These are phyloP conservation scores for Hirsutella thompsonii DNA, from an alignment of 2,329 filamentous ascomycete species.

Conservation along the genomic window DNA sequence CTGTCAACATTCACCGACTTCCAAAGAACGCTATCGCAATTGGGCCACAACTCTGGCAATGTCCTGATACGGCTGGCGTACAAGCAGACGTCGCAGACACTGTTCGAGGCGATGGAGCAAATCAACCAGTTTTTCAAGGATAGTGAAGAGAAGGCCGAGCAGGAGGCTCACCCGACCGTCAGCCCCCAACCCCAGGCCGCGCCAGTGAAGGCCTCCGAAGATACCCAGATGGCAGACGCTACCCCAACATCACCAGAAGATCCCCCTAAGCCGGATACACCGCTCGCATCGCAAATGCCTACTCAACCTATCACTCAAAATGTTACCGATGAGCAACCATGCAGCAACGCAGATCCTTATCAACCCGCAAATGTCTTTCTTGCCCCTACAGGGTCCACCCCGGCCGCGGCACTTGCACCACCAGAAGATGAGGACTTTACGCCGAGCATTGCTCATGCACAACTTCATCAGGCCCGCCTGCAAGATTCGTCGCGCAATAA, in stretches of 20 bases:
- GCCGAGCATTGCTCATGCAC: slow-evolving; percentile 63
- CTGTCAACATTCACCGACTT: slow-evolving; percentile 66
- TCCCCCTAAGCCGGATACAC: not conserved
- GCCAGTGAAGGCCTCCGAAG: slow-evolving; percentile 5
- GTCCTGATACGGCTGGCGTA: slow-evolving; percentile 69
- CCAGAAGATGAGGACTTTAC: slow-evolving; percentile 65
- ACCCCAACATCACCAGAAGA: not conserved
- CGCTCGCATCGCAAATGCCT: not conserved
- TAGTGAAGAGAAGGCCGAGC: slow-evolving; percentile 16
- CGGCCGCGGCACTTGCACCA: slow-evolving; percentile 55
- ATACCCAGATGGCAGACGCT: slow-evolving; percentile 12
- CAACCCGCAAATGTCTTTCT: slow-evolving; percentile 59
- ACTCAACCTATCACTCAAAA: slow-evolving; percentile 5
- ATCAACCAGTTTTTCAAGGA: slow-evolving; percentile 65
- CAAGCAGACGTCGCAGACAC: slow-evolving; percentile 58
- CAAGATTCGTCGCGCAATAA: slow-evolving; percentile 53
- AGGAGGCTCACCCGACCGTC: slow-evolving; percentile 1
- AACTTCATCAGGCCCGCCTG: slow-evolving; percentile 58
- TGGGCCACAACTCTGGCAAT: slow-evolving; percentile 78
- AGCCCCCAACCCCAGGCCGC: slow-evolving; percentile 5
- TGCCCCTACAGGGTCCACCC: slow-evolving; percentile 61
- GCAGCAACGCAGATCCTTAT: slow-evolving; percentile 19
- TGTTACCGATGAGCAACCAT: not conserved
- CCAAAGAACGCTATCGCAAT: slow-evolving; percentile 76
- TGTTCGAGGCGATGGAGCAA: slow-evolving; percentile 75